phyloP scores from a whole-genome alignment of 1,139 yeast genomes.

The Candida tetrigidarum region DNA sequence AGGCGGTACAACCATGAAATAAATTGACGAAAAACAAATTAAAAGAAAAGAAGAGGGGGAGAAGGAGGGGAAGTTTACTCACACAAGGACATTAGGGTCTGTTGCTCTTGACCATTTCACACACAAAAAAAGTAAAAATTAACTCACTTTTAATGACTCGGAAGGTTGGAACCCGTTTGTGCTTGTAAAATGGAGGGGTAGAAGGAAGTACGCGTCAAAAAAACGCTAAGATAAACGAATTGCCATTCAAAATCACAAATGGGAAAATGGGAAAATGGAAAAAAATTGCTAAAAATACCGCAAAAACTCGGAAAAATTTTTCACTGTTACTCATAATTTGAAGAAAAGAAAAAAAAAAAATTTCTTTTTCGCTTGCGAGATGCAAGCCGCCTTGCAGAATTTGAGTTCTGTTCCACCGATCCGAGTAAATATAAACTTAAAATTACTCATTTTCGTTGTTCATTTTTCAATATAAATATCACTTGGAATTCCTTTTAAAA shows the following conservation, averaged over 20 bases:
- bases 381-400: neutral
- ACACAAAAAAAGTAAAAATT: too few relatives aligned
- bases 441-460: too few relatives aligned
- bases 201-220: neutral
- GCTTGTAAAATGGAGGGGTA: neutral
- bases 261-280: too few relatives aligned
- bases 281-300: slow-evolving; percentile 1
- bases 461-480: slow-evolving; percentile 1
- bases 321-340: neutral
- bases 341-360: neutral
- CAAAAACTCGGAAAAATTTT: slow-evolving; percentile 5
- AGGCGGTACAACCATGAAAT: too few relatives aligned
- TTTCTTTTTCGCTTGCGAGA: too few relatives aligned
- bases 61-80: neutral
- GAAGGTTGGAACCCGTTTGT: neutral
- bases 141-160: too few relatives aligned
- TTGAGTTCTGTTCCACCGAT: slow-evolving; percentile 1
- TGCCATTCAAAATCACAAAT: too few relatives aligned
- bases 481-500: neutral
- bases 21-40: neutral
- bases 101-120: too few relatives aligned
- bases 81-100: neutral
- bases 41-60: neutral
- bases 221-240: neutral
- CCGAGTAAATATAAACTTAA: slow-evolving; percentile 2